Conservation (phyloP, 805 yeast genomes). For the Lipomyces chichibuensis region DNA sequence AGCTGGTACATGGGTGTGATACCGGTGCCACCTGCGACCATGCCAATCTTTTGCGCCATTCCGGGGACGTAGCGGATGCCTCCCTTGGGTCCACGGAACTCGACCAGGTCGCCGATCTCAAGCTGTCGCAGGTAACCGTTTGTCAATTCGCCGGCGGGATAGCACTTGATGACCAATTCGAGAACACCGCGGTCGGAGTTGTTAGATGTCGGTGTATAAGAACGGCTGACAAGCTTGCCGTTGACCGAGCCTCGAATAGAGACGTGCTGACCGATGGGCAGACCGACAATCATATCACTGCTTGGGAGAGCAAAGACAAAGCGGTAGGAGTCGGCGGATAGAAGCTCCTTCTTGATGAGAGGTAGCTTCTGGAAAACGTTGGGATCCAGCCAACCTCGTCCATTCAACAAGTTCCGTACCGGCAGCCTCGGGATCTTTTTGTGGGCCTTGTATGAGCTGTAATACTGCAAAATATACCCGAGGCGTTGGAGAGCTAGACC, state of each 20-base stretch:
- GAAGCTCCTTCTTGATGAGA: background rate
- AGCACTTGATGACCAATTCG: constrained; percentile 3
- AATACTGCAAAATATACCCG: background rate
- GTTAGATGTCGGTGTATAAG: constrained; percentile 88
- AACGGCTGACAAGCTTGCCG: constrained; percentile 38
- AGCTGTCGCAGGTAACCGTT: background rate
- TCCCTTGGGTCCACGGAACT: constrained; percentile 73
- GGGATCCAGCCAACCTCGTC: background rate
- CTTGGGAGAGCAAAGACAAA: constrained; percentile 68
- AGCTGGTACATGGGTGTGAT: constrained; percentile 89
- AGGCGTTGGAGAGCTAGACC: background rate
- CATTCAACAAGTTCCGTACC: background rate
- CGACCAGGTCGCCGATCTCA: background rate
- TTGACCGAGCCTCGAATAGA: constrained; percentile 63
- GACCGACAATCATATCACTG: constrained; percentile 70
- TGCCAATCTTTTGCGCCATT: constrained; percentile 70
- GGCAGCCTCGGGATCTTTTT: background rate
- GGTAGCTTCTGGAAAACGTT: background rate
- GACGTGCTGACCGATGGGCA: constrained; percentile 93
- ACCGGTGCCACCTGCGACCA: constrained; percentile 98
- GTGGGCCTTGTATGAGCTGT: background rate
- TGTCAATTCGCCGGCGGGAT: background rate
- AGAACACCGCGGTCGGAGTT: constrained; percentile 74
- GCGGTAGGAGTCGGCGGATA: background rate
- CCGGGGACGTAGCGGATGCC: constrained; percentile 80